These are phyloP conservation scores for Kalaharituber pfeilii DNA, from an alignment of 2,329 filamentous ascomycete species.

Conservation along the genomic window DNA sequence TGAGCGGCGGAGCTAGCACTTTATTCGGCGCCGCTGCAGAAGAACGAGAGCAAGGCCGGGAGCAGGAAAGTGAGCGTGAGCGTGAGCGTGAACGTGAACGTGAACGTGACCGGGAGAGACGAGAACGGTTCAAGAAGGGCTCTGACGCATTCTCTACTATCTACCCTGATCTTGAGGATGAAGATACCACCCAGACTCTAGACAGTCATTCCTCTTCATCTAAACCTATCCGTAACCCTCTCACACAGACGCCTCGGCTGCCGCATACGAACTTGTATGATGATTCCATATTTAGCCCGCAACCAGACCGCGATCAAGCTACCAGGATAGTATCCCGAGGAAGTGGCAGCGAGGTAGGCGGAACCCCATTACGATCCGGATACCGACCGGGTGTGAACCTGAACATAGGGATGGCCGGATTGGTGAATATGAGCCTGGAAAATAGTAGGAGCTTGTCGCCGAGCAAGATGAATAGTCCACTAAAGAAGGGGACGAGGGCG, in stretches of 20 bases:
- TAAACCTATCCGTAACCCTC: too few species aligned
- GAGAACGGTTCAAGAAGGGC: neutral
- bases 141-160: conserved; percentile 10
- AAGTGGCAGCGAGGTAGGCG: neutral
- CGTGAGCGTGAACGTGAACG: conserved; percentile 1
- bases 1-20: neutral
- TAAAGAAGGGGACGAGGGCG: conserved; percentile 8
- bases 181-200: too few species aligned
- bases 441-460: conserved; percentile 14
- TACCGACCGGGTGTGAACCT: neutral
- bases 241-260: too few species aligned
- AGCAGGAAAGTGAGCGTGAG: conserved; percentile 2
- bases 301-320: neutral
- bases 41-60: conserved; percentile 4
- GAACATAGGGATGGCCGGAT: conserved; percentile 11
- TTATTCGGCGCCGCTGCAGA: neutral
- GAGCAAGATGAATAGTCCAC: conserved; percentile 16
- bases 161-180: neutral
- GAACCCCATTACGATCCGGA: neutral
- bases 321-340: neutral
- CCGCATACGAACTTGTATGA: too few species aligned
- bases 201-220: too few species aligned
- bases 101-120: neutral
- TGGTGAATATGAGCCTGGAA: conserved; percentile 16
- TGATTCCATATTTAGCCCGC: neutral